phyloP scores from a whole-genome alignment of 257 asterid species.

The Cruciata laevipes region DNA sequence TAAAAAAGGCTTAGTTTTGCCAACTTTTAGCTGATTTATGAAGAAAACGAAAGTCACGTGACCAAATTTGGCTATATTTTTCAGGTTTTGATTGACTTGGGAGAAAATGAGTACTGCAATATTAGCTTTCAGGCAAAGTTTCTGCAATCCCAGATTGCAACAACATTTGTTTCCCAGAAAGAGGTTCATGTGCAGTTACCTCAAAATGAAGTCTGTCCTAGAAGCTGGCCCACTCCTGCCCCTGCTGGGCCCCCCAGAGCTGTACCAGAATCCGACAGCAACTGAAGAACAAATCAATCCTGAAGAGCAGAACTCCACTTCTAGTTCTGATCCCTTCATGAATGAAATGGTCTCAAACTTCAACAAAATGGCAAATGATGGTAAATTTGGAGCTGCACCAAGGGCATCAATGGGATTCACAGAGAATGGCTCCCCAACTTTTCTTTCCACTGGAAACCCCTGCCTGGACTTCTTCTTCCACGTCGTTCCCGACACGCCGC shows the following conservation, averaged over 20 bases:
- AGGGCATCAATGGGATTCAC: slow-evolving; percentile 1
- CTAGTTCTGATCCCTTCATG: not conserved
- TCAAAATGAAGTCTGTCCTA: not conserved
- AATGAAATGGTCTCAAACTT: not conserved
- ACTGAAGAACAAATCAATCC: not conserved
- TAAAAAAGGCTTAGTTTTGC: too few species aligned
- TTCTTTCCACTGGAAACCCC: slow-evolving; percentile 9
- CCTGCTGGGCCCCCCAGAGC: slow-evolving; percentile 9
- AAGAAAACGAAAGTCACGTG: too few species aligned
- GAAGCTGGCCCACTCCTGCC: not conserved
- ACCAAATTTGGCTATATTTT: not conserved
- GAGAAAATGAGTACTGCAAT: slow-evolving; percentile 5
- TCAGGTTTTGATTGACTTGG: not conserved
- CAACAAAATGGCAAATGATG: not conserved
- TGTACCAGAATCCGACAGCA: not conserved
- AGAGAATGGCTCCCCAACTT: slow-evolving; percentile 7
- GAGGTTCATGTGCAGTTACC: not conserved
- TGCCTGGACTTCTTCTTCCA: slow-evolving; percentile 21
- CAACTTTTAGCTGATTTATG: too few species aligned
- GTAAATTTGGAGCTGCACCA: not conserved
- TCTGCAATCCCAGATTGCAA: too few species aligned
- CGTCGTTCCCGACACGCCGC: slow-evolving; percentile 20
- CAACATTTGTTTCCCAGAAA: not conserved
- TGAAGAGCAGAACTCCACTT: not conserved
- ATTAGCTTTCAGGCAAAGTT: not conserved